phyloP scores from a whole-genome alignment of 1,284 basidiomycete genomes.

The Xerocomus amazonicus region DNA sequence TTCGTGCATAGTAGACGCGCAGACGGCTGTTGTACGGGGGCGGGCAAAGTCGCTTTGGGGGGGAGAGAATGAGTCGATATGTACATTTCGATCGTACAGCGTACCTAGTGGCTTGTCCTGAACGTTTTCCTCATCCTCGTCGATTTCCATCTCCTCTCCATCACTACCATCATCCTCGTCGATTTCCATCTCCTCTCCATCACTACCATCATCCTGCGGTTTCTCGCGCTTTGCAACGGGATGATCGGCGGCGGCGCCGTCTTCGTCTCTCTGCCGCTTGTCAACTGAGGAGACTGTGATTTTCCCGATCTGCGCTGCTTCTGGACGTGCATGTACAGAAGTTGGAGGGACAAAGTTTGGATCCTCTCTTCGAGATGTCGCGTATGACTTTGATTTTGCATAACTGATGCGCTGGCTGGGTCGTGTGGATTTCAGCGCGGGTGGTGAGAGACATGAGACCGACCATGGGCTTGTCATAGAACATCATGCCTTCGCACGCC shows the following conservation, averaged over 20 bases:
- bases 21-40: conserved; percentile 55
- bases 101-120: conserved; percentile 42
- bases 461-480: conserved; percentile 91
- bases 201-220: conserved; percentile 59
- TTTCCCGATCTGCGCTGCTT: conserved; percentile 39
- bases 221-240: conserved; percentile 67
- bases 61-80: conserved; percentile 26
- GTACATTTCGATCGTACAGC: conserved; percentile 27
- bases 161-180: conserved; percentile 67
- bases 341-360: conserved; percentile 69
- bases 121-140: conserved; percentile 65
- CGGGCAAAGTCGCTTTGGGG: conserved; percentile 45
- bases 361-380: conserved; percentile 71
- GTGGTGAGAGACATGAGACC: conserved; percentile 32
- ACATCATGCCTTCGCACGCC: conserved; percentile 85
- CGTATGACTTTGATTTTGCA: conserved; percentile 82
- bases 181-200: conserved; percentile 83
- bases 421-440: conserved; percentile 11
- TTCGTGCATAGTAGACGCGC: conserved; percentile 71
- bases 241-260: conserved; percentile 52
- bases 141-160: conserved; percentile 84
- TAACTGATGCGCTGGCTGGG: conserved; percentile 75
- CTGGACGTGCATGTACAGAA: conserved; percentile 51
- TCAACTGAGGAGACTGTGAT: conserved; percentile 37
- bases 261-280: conserved; percentile 71